Conservation (phyloP, 352 stramenopile species). For the Phytophthora constricta region DNA sequence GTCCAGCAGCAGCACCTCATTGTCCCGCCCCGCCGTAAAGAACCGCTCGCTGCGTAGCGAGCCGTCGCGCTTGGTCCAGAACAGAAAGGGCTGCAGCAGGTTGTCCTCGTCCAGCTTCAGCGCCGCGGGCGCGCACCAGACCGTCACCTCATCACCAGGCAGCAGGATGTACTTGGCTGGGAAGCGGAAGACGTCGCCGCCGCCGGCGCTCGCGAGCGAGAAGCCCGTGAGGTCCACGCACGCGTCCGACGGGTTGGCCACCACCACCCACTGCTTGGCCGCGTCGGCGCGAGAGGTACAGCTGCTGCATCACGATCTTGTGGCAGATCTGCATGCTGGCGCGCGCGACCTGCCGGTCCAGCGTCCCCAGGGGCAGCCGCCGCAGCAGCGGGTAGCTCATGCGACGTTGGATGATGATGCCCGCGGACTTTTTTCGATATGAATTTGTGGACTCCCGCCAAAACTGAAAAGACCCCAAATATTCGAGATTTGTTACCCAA, state of each 20-base stretch:
- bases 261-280: conserved; percentile 81
- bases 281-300: conserved; percentile 84
- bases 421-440: conserved; percentile 20
- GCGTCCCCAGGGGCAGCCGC: conserved; percentile 59
- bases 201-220: conserved; percentile 53
- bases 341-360: conserved; percentile 76
- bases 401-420: neutral
- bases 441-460: conserved; percentile 39
- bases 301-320: conserved; percentile 85
- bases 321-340: conserved; percentile 87
- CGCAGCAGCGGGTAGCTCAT: conserved; percentile 75
- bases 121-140: conserved; percentile 73
- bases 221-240: conserved; percentile 77
- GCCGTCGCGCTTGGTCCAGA: conserved; percentile 74
- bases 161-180: conserved; percentile 71
- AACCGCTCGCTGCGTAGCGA: conserved; percentile 68
- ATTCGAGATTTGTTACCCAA: too few species aligned
- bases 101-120: conserved; percentile 81
- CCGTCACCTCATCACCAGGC: conserved; percentile 78
- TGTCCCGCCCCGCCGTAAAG: conserved; percentile 48
- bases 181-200: conserved; percentile 66
- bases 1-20: conserved; percentile 81
- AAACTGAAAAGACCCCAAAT: conserved; percentile 17
- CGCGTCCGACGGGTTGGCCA: conserved; percentile 81
- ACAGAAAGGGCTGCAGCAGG: conserved; percentile 80